These are phyloP conservation scores for Smallanthus sonchifolius DNA, from an alignment of 129 eudicot species.

Conservation along the genomic window DNA sequence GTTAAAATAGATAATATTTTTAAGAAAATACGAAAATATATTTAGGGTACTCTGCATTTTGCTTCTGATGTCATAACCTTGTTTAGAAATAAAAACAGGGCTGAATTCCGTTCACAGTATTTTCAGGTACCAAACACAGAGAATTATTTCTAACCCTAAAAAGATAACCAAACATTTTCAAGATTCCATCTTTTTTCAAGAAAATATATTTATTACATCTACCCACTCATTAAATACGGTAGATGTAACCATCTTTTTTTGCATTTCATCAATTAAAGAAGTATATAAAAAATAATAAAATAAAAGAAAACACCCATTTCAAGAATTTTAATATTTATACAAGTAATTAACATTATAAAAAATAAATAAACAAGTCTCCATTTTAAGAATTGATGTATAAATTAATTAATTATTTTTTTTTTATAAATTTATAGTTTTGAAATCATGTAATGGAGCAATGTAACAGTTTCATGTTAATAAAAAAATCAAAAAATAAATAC, in stretches of 20 bases:
- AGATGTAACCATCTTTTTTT: conserved; percentile 23
- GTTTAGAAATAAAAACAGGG: conserved; percentile 37
- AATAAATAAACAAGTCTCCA: background rate
- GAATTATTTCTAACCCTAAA: conserved; percentile 26
- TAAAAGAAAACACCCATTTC: background rate
- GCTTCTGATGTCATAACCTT: conserved; percentile 21
- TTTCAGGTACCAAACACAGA: conserved; percentile 36
- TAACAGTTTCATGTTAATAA: conserved; percentile 19
- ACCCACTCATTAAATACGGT: conserved; percentile 34
- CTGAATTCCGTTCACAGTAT: conserved; percentile 31
- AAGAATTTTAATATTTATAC: background rate
- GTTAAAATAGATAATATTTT: background rate
- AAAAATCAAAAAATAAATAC: background rate
- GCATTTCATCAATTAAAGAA: conserved; percentile 12
- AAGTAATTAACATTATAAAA: background rate
- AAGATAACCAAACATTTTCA: conserved; percentile 25
- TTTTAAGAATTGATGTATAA: background rate
- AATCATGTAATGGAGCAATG: conserved; percentile 29
- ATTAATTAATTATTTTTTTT: no score
- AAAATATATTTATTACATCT: conserved; percentile 32
- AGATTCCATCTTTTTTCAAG: conserved; percentile 39
- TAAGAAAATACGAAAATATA: background rate
- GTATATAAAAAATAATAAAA: background rate
- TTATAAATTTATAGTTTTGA: background rate
- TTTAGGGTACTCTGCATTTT: conserved; percentile 18